Evolutionary conservation across 176 grass and related monocot genomes (phyloP).

Genomic region (Oryza nivara): DNA sequence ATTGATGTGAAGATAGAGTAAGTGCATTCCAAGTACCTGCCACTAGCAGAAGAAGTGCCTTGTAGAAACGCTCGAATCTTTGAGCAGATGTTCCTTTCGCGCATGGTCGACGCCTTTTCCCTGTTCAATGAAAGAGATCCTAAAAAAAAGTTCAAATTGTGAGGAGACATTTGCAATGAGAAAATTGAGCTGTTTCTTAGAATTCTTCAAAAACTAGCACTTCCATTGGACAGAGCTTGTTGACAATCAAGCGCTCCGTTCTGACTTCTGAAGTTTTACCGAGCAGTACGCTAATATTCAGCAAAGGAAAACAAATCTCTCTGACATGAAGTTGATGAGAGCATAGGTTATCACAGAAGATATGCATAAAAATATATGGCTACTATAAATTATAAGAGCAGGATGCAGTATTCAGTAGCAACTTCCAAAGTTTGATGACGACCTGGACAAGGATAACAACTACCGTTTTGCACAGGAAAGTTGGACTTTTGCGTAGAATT

Average conservation of each 20-base stretch:
- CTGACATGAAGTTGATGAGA: not conserved
- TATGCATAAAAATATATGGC: constrained; percentile 32
- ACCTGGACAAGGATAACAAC: constrained; percentile 18
- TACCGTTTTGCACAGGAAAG: constrained; percentile 39
- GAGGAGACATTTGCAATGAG: not conserved
- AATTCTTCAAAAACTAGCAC: not conserved
- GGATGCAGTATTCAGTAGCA: constrained; percentile 43
- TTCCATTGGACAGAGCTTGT: not conserved
- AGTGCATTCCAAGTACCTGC: constrained; percentile 58
- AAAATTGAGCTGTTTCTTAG: not conserved
- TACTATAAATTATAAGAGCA: constrained; percentile 12
- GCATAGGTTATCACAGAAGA: constrained; percentile 18
- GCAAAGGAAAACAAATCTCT: not conserved
- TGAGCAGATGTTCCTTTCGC: constrained; percentile 45
- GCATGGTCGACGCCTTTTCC: not conserved
- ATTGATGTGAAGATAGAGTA: constrained; percentile 32
- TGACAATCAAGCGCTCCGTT: not conserved
- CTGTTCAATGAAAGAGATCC: not conserved
- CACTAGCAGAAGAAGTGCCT: constrained; percentile 40
- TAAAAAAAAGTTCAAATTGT: constrained; percentile 9
- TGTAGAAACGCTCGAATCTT: constrained; percentile 44
- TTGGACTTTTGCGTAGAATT: constrained; percentile 49
- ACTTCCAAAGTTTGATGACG: constrained; percentile 44
- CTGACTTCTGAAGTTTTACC: not conserved
- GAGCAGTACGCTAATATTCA: not conserved